A percentile compares a stretch with the other conserved stretches of the same genome.
These are phyloP conservation scores for Nicotiana obtusifolia DNA, from an alignment of 257 asterid genomes.

Conservation along the genomic window DNA sequence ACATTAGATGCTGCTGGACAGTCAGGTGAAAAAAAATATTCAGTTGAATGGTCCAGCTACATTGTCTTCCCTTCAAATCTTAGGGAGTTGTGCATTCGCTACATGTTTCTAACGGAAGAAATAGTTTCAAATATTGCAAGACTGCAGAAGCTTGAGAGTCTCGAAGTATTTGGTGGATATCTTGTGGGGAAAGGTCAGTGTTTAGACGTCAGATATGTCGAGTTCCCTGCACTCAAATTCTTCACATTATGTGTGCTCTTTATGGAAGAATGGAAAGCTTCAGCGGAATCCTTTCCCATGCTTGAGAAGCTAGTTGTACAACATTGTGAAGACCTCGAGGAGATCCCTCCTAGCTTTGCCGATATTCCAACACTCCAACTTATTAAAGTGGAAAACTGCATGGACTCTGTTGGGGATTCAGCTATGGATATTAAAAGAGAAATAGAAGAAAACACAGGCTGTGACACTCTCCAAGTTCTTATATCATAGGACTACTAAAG, in stretches of 20 bases:
- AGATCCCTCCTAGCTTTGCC: background rate
- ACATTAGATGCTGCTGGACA: too few species aligned
- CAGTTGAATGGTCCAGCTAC: background rate
- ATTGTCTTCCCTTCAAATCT: background rate
- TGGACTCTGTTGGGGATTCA: background rate
- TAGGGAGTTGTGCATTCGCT: background rate
- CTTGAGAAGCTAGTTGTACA: background rate
- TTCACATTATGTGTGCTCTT: background rate
- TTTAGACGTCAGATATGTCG: background rate
- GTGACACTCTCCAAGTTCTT: background rate
- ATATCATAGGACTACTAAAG: too few species aligned
- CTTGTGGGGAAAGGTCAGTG: fast-evolving
- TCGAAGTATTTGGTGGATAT: fast-evolving
- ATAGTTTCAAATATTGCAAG: background rate
- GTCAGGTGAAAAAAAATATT: too few species aligned
- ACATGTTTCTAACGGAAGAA: background rate
- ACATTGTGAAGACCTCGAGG: background rate
- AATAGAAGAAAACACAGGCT: background rate
- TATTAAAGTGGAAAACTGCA: background rate
- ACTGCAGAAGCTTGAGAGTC: background rate
- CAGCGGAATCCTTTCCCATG: background rate
- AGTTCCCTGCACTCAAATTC: background rate
- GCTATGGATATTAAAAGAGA: background rate
- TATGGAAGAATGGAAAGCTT: background rate
- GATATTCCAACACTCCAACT: background rate